Evolutionary conservation across 148 eudicot genomes (phyloP), one percentile per base, ranked within the genome.

Genomic region (Rhododendron ferrugineum): DNA sequence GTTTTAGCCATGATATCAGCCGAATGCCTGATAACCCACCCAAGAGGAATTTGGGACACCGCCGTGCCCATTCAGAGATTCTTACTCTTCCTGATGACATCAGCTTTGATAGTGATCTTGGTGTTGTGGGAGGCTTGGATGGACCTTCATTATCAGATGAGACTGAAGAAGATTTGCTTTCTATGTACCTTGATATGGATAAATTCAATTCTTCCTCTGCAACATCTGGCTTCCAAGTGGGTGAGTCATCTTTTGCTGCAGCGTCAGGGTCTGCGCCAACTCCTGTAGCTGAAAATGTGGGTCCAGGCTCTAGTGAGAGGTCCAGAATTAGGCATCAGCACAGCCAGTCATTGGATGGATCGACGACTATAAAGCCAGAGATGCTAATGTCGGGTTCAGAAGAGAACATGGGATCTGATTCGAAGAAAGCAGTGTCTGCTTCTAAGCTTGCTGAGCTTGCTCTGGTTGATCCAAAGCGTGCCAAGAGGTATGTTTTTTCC

Each of bases 361-460:
- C 97, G 4, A 92, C 89, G 28, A 84, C 93, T 36, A 89, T 96
- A 73, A 94, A 94, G 89, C 86, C 97, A 3, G 99, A 96, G 89
- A 93, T 96, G 97, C 92, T 96, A 73, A 90, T 85, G 79, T 86
- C 94, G 1, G 93, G 94, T 32, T 60, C 90, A 2, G 98, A 93
- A 20, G 97, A 94, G 58, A 84, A 88, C 20, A 85, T 91, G 11
- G 75, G 88, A 66, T 92, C 90, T 85, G 99, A 94, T 74, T 89
- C 94, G 30, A 96, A 96, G 93, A 96, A 96, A 86, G 94, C 99
- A 22, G 92, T 96, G 90, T 95, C 99, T 68, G 95, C 99, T 88
- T 94, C 99, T 80, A 96, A 96, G 89, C 98, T 96, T 87, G 99
- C 99, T 78, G 99, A 96, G 88, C 94, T 96, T 66, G 98, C 99